A percentile compares a stretch with the other conserved stretches of the same genome.
Evolutionary conservation across 2,329 filamentous ascomycete species (phyloP).

Genomic region (Sarocladium oryzae): DNA sequence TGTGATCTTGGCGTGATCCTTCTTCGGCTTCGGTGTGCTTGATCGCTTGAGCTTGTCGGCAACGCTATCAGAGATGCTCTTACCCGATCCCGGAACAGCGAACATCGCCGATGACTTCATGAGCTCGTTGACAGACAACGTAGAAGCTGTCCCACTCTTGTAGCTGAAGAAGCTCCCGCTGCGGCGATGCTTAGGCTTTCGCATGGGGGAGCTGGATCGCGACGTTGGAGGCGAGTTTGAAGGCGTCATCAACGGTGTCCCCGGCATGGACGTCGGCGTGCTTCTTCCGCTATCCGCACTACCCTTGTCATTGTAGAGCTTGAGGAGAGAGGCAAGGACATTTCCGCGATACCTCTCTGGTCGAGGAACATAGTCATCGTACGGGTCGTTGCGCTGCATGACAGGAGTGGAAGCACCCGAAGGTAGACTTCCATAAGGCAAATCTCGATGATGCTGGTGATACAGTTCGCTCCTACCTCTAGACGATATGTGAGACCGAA

Average conservation of each 20-base stretch:
- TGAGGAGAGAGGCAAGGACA: constrained; percentile 65
- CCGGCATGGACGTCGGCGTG: constrained; percentile 29
- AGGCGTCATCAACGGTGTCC: constrained; percentile 35
- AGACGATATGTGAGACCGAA: constrained; percentile 22
- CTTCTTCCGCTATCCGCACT: constrained; percentile 19
- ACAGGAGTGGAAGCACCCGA: constrained; percentile 33
- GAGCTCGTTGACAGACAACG: constrained; percentile 42
- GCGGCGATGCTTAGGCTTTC: constrained; percentile 26
- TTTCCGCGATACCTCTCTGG: constrained; percentile 66
- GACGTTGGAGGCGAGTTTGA: constrained; percentile 33
- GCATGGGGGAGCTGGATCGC: constrained; percentile 31
- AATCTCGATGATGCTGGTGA: not conserved
- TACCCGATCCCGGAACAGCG: constrained; percentile 36
- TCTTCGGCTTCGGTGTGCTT: constrained; percentile 30
- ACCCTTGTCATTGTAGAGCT: constrained; percentile 53
- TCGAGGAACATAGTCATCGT: constrained; percentile 53
- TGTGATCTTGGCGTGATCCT: constrained; percentile 39
- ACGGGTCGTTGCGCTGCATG: constrained; percentile 36
- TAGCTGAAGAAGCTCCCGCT: constrained; percentile 36
- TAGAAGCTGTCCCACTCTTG: constrained; percentile 31
- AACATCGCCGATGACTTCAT: constrained; percentile 49
- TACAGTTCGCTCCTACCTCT: not conserved
- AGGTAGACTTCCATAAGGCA: not conserved
- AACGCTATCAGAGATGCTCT: constrained; percentile 37
- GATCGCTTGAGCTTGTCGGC: constrained; percentile 37